Evolutionary conservation across 306 rosid species (phyloP).

Genomic region (Vicia sativa): DNA sequence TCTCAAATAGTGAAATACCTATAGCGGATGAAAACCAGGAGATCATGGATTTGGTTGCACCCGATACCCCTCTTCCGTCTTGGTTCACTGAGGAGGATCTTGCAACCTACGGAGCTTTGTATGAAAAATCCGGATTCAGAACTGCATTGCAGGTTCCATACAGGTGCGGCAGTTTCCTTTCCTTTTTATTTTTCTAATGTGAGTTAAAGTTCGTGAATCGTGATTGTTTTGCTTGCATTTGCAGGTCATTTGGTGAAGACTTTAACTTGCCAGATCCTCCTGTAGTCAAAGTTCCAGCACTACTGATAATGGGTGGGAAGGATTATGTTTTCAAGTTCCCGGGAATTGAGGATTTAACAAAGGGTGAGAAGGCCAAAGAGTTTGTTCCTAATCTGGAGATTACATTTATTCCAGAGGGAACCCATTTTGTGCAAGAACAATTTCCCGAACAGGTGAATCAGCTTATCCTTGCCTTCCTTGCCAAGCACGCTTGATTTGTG

Average conservation of each 20-base stretch:
- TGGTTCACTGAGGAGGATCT: constrained; percentile 84
- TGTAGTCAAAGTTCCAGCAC: constrained; percentile 55
- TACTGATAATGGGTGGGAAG: constrained; percentile 67
- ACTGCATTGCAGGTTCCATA: constrained; percentile 73
- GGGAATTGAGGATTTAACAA: constrained; percentile 55
- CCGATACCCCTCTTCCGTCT: constrained; percentile 70
- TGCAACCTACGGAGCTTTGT: constrained; percentile 58
- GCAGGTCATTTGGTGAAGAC: constrained; percentile 53
- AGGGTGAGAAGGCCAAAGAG: constrained; percentile 57
- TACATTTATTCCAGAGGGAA: constrained; percentile 67
- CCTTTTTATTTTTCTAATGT: neutral
- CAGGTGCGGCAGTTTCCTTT: constrained; percentile 51
- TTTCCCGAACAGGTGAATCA: constrained; percentile 68
- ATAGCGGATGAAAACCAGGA: constrained; percentile 71
- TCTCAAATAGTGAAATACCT: constrained; percentile 71
- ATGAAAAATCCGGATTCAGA: constrained; percentile 75
- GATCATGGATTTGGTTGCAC: constrained; percentile 83
- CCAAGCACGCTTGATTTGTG: constrained; percentile 53
- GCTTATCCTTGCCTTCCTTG: constrained; percentile 63
- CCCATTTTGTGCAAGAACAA: constrained; percentile 89
- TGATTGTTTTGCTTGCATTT: constrained; percentile 27
- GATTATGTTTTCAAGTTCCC: constrained; percentile 65
- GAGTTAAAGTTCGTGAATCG: neutral
- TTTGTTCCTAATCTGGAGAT: constrained; percentile 62
- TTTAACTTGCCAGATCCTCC: constrained; percentile 45